Conservation (phyloP, 2,329 filamentous ascomycete genomes). For the Phaeosphaeriaceae sp. region DNA sequence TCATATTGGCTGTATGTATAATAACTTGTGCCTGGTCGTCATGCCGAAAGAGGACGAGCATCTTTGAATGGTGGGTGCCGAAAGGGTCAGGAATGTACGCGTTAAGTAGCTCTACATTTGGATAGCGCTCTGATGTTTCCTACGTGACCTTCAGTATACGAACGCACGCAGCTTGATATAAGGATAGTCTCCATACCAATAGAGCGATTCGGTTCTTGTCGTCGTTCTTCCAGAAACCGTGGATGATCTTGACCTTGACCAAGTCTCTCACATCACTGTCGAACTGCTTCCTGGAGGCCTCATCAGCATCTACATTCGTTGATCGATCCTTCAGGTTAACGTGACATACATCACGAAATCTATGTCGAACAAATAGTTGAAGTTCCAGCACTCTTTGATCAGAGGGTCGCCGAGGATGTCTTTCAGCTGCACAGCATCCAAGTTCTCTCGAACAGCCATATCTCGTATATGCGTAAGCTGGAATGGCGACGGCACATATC, state of each 20-base stretch:
- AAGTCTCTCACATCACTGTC: slow-evolving; percentile 62
- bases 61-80: slow-evolving; percentile 86
- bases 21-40: slow-evolving; percentile 79
- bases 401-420: slow-evolving; percentile 77
- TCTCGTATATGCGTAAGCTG: slow-evolving; percentile 74
- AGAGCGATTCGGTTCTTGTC: slow-evolving; percentile 65
- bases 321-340: not conserved
- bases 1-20: slow-evolving; percentile 93
- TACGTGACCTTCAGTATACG: slow-evolving; percentile 43
- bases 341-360: slow-evolving; percentile 63
- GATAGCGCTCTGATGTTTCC: slow-evolving; percentile 66
- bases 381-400: slow-evolving; percentile 75
- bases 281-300: slow-evolving; percentile 53
- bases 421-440: slow-evolving; percentile 68
- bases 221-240: slow-evolving; percentile 73
- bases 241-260: slow-evolving; percentile 65
- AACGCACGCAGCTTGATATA: not conserved
- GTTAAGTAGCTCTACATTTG: slow-evolving; percentile 73
- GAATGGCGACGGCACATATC: slow-evolving; percentile 67
- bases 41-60: slow-evolving; percentile 80
- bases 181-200: slow-evolving; percentile 55
- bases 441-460: slow-evolving; percentile 66
- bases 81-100: slow-evolving; percentile 85
- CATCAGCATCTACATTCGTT: not conserved
- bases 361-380: slow-evolving; percentile 71